Base-by-base conservation (phyloP, 805 yeast genomes). In the Monosporozyma aquatica region DNA sequence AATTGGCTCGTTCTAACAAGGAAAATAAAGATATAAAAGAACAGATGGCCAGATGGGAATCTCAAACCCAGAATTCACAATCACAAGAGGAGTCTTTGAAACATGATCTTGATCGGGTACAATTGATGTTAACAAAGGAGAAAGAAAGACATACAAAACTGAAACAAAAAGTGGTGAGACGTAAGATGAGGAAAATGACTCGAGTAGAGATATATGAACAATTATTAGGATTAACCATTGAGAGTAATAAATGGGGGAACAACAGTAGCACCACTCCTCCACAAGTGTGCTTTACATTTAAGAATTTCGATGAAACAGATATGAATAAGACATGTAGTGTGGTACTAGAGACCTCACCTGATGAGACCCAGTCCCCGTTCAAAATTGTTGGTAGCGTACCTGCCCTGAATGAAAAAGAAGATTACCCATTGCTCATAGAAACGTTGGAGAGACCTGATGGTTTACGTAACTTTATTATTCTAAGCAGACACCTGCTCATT, bases 181-280 rank as follows among this genome's bases (percentile, higher is more conserved):
- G 35, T 10, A 32, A 32, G 23, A 63, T 62, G 23, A 64, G 62
- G 32, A 77, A 78, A 44, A 61, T 63, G 13, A 76, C 77, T 0
- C 85, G 80, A 52, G 62, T 76, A 32, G 43, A 61, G 14, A 64
- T 70, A 32, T 76, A 71, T 58, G 83, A 80, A 46, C 57, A 64
- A 29, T 61, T 75, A 38, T 60, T 78, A 35, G 86, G 87, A 1
- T 54, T 80, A 43, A 62, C 64, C 27, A 69, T 80, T 15, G 76
- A 73, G 42, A 78, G 77, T 3, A 57, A 74, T 1, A 58, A 62
- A 32, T 32, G 35, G 35, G 35, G 65, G 67, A 46, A 56, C 67
- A 21, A 48, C 46, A 18, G 55, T 55, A 30, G 54, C 68, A 6
- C 8, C 22, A 20, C 23, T 2, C 23, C 35, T 18, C 35, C 35